These are phyloP conservation scores for Xanthoparmelia taractica DNA, from an alignment of 495 filamentous ascomycete species.

Conservation along the genomic window DNA sequence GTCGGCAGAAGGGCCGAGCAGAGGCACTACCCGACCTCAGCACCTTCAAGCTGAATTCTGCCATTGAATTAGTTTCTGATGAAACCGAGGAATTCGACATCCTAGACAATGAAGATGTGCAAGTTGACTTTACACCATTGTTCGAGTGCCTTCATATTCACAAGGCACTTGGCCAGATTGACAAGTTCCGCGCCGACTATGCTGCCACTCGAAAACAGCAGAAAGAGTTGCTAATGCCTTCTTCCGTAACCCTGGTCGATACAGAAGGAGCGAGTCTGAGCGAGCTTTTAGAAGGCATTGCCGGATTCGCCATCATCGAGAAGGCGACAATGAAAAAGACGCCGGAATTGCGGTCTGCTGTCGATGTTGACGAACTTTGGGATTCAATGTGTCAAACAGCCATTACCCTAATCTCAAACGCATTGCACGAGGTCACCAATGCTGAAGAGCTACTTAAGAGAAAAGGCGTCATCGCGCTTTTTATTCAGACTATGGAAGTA, in stretches of 20 bases:
- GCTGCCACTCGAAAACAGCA: conserved; percentile 80
- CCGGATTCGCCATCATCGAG: conserved; percentile 95
- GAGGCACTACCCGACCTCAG: conserved; percentile 61
- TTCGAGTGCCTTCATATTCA: conserved; percentile 97
- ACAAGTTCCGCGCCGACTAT: conserved; percentile 85
- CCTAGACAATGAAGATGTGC: conserved; percentile 84
- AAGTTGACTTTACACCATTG: conserved; percentile 88
- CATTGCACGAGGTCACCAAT: conserved; percentile 67
- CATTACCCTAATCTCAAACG: conserved; percentile 68
- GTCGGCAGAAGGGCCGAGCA: conserved; percentile 70
- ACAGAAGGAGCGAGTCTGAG: conserved; percentile 72
- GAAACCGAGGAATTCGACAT: conserved; percentile 93
- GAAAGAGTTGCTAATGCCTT: conserved; percentile 79
- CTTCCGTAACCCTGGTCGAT: conserved; percentile 59
- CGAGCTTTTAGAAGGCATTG: conserved; percentile 82
- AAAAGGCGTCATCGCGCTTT: conserved; percentile 83
- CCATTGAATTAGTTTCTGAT: conserved; percentile 90
- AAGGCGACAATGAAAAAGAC: conserved; percentile 83
- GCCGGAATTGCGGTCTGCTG: conserved; percentile 68
- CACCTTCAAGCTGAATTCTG: conserved; percentile 87
- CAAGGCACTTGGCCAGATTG: conserved; percentile 84
- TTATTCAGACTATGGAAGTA: conserved; percentile 91
- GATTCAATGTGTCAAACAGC: conserved; percentile 92
- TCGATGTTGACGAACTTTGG: conserved; percentile 95
- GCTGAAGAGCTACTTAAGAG: conserved; percentile 82